These are phyloP conservation scores for Neurospora sp. DNA, from an alignment of 495 filamentous ascomycete genomes.

Conservation along the genomic window DNA sequence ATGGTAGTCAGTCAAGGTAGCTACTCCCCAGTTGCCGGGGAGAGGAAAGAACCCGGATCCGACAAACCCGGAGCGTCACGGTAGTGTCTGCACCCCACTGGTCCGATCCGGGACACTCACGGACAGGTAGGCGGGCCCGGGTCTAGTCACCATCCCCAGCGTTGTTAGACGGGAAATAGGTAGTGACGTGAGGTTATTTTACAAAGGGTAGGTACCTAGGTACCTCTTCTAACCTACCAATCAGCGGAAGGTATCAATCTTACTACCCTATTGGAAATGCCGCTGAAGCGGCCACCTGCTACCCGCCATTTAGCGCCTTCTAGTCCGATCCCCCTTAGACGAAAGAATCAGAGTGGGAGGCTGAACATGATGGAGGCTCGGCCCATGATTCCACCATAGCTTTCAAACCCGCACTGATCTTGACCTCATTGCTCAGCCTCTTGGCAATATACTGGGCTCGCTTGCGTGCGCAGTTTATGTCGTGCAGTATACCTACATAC, in stretches of 20 bases:
- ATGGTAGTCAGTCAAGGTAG: neutral
- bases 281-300: neutral
- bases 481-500: neutral
- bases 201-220: neutral
- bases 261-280: neutral
- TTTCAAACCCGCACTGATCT: neutral
- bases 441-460: neutral
- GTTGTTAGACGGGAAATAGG: neutral
- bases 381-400: neutral
- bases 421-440: neutral
- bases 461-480: neutral
- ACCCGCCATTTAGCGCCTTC: neutral
- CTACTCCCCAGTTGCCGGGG: neutral
- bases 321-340: neutral
- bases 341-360: neutral
- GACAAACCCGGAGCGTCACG: neutral
- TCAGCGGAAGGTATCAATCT: neutral
- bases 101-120: neutral
- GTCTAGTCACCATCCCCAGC: neutral
- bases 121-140: neutral
- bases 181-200: neutral
- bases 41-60: neutral
- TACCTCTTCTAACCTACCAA: neutral
- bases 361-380: neutral
- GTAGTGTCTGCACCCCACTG: neutral